Evolutionary conservation across 495 filamentous ascomycete species (phyloP).

Genomic region (Oleoguttula mirabilis): DNA sequence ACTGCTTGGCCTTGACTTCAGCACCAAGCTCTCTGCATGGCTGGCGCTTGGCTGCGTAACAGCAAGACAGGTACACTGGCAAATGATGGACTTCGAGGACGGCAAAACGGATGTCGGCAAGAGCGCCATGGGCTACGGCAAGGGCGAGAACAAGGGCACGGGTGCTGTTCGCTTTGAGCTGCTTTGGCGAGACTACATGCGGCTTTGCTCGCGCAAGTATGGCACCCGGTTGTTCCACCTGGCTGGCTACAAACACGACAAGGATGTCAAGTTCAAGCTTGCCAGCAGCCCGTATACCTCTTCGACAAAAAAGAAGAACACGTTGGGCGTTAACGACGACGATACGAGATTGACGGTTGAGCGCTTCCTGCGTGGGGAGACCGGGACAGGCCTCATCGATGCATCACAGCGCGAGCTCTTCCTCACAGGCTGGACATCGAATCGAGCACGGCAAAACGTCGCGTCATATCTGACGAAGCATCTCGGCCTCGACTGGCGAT

Average conservation of each 20-base stretch:
- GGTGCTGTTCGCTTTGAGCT: constrained; percentile 55
- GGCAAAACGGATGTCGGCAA: constrained; percentile 30
- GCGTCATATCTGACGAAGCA: constrained; percentile 60
- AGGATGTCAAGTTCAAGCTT: constrained; percentile 15
- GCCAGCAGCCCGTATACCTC: constrained; percentile 11
- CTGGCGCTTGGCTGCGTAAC: constrained; percentile 57
- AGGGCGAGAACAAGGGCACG: constrained; percentile 58
- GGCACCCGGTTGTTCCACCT: constrained; percentile 46
- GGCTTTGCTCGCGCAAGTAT: constrained; percentile 55
- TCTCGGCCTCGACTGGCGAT: constrained; percentile 59
- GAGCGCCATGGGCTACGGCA: constrained; percentile 40
- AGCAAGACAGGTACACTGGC: constrained; percentile 51
- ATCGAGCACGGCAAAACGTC: constrained; percentile 59
- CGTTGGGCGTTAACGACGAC: constrained; percentile 20
- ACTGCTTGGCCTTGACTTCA: constrained; percentile 52
- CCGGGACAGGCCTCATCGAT: constrained; percentile 59
- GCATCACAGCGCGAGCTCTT: constrained; percentile 56
- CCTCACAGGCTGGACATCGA: constrained; percentile 60
- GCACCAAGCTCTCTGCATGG: constrained; percentile 57
- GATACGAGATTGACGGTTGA: constrained; percentile 26
- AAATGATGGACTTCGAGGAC: constrained; percentile 50
- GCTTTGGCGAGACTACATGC: constrained; percentile 67
- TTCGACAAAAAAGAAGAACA: constrained; percentile 24
- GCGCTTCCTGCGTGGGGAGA: constrained; percentile 49
- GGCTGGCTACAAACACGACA: constrained; percentile 44